These are phyloP conservation scores for Penicillium sp. DNA, from an alignment of 2,329 filamentous ascomycete genomes.

Conservation along the genomic window DNA sequence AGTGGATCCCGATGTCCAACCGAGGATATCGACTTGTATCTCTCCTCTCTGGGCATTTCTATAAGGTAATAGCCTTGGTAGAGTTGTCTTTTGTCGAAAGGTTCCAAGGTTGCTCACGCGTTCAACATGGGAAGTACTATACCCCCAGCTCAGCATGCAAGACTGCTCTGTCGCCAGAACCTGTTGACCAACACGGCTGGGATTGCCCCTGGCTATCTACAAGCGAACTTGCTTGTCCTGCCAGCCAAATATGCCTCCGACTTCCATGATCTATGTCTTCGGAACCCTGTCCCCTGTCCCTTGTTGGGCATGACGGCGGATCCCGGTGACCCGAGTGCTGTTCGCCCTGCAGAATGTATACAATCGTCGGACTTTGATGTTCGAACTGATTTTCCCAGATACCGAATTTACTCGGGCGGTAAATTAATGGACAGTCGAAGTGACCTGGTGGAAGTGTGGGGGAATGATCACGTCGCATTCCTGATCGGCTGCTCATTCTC, in stretches of 20 bases:
- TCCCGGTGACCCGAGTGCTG: slow-evolving; percentile 39
- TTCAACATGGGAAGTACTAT: slow-evolving; percentile 13
- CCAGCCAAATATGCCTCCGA: slow-evolving; percentile 58
- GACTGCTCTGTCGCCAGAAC: slow-evolving; percentile 47
- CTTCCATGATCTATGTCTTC: slow-evolving; percentile 59
- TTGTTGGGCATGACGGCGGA: slow-evolving; percentile 51
- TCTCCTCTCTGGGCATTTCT: not conserved
- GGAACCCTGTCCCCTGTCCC: slow-evolving; percentile 65
- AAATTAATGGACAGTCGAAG: slow-evolving; percentile 39
- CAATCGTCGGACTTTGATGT: slow-evolving; percentile 51
- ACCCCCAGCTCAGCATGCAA: slow-evolving; percentile 40
- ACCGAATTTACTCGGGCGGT: slow-evolving; percentile 59
- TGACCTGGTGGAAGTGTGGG: slow-evolving; percentile 57
- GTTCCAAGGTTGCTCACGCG: not conserved
- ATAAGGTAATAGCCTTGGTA: not conserved
- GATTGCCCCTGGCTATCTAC: slow-evolving; percentile 57
- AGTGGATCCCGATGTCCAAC: slow-evolving; percentile 25
- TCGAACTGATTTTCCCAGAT: slow-evolving; percentile 59
- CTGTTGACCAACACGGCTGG: slow-evolving; percentile 53
- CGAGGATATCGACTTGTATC: not conserved
- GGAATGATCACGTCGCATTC: slow-evolving; percentile 60
- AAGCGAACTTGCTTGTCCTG: slow-evolving; percentile 64
- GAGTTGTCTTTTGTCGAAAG: too few species aligned
- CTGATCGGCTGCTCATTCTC: slow-evolving; percentile 66
- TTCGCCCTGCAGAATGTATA: slow-evolving; percentile 26